A percentile compares a stretch with the other conserved stretches of the same genome.
Conservation (phyloP, 305 asterid genomes). For the Fraxinus sp. region DNA sequence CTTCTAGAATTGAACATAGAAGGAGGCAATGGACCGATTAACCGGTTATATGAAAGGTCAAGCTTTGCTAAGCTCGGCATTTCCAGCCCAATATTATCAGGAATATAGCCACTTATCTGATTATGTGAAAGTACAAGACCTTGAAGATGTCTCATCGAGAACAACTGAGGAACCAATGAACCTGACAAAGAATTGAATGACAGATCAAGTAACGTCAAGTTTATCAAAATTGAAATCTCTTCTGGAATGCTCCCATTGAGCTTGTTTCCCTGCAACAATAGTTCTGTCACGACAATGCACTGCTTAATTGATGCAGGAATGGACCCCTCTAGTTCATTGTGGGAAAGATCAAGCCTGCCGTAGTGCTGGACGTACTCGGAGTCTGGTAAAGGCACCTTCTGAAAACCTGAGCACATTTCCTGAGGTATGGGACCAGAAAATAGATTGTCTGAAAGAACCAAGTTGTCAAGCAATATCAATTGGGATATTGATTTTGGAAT, state of each 20-base stretch:
- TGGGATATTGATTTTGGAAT: conserved; percentile 55
- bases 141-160: conserved; percentile 52
- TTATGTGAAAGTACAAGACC: conserved; percentile 71
- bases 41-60: conserved; percentile 54
- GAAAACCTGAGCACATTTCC: conserved; percentile 75
- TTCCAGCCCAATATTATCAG: conserved; percentile 35
- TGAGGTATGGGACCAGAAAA: conserved; percentile 66
- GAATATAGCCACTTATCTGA: conserved; percentile 47
- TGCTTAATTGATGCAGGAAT: conserved; percentile 54
- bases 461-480: conserved; percentile 60
- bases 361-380: conserved; percentile 76
- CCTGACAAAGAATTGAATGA: conserved; percentile 64
- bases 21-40: conserved; percentile 57
- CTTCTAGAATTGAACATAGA: conserved; percentile 48
- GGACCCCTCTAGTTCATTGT: conserved; percentile 54
- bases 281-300: conserved; percentile 49
- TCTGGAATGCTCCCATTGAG: conserved; percentile 73
- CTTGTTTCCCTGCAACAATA: conserved; percentile 54
- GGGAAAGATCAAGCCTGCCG: conserved; percentile 80
- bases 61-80: conserved; percentile 50
- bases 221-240: conserved; percentile 45
- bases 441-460: conserved; percentile 62
- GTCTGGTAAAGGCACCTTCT: conserved; percentile 58
- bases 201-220: conserved; percentile 56
- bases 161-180: conserved; percentile 31